Evolutionary conservation across 83 land plant genomes (phyloP), one percentile per base, ranked within the genome.

Genomic region (Isoetes engelmannii): DNA sequence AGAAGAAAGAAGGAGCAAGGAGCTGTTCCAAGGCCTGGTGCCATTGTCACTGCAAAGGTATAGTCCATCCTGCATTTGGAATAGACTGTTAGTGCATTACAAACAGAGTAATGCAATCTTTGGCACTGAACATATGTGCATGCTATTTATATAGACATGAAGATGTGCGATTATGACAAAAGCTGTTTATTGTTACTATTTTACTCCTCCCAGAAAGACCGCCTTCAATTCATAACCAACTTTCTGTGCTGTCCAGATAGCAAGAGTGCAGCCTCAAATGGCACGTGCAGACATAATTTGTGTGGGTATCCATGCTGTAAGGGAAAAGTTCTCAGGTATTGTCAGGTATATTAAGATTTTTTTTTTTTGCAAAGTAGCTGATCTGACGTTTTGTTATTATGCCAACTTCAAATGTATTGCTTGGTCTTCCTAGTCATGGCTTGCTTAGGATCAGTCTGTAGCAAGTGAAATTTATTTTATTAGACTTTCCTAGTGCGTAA

Each of bases 251-350:
- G n/a, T n/a, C 28, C 74, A 95, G 99, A 80, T 95, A 44, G 85
- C 89, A 15, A 95, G 84, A 66, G 91, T 95, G 45, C 86, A 82
- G 86, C 79, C 83, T 13, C 82, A 70, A 59, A 80, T 69, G 75
- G 94, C 97, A 43, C 78, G 84, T 9, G 92, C 82, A 42, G 97
- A 95, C 78, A 87, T 95, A 45, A 77, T 95, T 77, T 95, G 97
- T 50, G 99, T 95, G 67, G 97, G 94, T 7, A 60, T 83, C 15
- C 88, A 87, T 73, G 77, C 92, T 51, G 99, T 95, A 15, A 82
- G 72, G 65, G 99, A 91, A 65, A 95, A 89, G 57, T 95, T 95
- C 64, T 74, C 92, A 53, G 99, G 99, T 4, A 85, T 80, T 51
- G 87, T 95, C 20, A 88, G 99, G 99, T 92, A 70, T 57, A 19